Evolutionary conservation across 441 rosid genomes (phyloP).

Genomic region (Codiaeum variegatum): DNA sequence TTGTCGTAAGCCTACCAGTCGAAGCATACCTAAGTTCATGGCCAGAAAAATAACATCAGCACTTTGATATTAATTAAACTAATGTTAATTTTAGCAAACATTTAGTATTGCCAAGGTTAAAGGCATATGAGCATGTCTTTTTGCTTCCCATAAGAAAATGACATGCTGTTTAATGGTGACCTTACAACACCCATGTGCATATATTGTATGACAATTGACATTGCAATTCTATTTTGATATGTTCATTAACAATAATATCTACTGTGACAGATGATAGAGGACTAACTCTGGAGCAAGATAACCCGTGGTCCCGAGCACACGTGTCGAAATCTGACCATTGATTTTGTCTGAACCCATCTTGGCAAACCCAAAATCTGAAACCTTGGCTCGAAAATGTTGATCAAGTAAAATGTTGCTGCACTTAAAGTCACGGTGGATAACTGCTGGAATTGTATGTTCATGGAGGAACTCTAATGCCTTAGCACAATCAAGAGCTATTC

Average conservation of each 20-base stretch:
- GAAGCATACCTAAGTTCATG: constrained; percentile 60
- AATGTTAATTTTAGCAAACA: not conserved
- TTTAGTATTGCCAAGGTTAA: not conserved
- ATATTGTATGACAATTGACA: constrained; percentile 21
- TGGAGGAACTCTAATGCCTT: constrained; percentile 82
- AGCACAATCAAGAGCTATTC: constrained; percentile 84
- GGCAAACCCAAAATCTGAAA: constrained; percentile 75
- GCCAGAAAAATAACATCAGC: not conserved
- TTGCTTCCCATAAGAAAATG: constrained; percentile 27
- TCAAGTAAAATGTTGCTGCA: constrained; percentile 69
- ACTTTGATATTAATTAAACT: not conserved
- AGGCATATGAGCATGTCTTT: not conserved
- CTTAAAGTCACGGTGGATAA: constrained; percentile 83
- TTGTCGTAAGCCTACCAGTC: constrained; percentile 82
- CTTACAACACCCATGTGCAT: constrained; percentile 30
- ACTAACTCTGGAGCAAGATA: constrained; percentile 96
- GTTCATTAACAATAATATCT: constrained; percentile 14
- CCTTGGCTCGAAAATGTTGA: constrained; percentile 58
- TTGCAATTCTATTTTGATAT: constrained; percentile 14
- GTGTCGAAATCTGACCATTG: constrained; percentile 66
- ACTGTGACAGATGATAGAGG: constrained; percentile 15
- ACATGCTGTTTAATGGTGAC: constrained; percentile 21
- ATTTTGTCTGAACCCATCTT: constrained; percentile 67
- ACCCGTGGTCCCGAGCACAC: constrained; percentile 69
- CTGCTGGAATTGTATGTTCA: constrained; percentile 53